Conservation (phyloP, 1,284 basidiomycete species). For the Heliocybe sulcata region DNA sequence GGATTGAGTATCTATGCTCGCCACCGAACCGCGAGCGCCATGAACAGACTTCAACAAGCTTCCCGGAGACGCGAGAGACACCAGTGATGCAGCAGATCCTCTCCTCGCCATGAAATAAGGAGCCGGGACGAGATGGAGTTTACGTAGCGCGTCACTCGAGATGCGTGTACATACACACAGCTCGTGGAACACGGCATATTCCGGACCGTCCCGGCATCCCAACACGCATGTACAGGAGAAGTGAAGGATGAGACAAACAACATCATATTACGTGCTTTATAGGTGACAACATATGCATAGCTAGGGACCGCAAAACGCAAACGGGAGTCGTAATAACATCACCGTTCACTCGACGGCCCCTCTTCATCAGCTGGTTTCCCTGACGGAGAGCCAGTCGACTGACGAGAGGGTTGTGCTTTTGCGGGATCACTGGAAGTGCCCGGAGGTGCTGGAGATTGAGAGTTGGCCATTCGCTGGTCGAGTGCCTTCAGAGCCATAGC, state of each 20-base stretch:
- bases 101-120: conserved; percentile 20
- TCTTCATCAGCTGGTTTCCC: neutral
- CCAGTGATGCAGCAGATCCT: conserved; percentile 18
- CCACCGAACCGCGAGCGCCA: neutral
- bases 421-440: neutral
- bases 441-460: conserved; percentile 12
- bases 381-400: neutral
- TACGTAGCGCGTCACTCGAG: too few relatives aligned
- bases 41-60: conserved; percentile 12
- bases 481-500: conserved; percentile 94
- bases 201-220: neutral
- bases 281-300: neutral
- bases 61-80: neutral
- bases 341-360: neutral
- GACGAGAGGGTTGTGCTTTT: neutral
- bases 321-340: neutral
- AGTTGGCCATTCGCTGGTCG: conserved; percentile 82
- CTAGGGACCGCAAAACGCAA: neutral
- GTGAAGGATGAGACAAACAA: neutral
- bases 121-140: neutral
- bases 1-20: neutral
- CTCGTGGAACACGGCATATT: neutral
- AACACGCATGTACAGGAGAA: neutral
- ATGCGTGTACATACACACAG: too few relatives aligned
- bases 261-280: neutral